Base-by-base conservation (phyloP, 2,329 filamentous ascomycete species). In the Diplodia mutila region DNA sequence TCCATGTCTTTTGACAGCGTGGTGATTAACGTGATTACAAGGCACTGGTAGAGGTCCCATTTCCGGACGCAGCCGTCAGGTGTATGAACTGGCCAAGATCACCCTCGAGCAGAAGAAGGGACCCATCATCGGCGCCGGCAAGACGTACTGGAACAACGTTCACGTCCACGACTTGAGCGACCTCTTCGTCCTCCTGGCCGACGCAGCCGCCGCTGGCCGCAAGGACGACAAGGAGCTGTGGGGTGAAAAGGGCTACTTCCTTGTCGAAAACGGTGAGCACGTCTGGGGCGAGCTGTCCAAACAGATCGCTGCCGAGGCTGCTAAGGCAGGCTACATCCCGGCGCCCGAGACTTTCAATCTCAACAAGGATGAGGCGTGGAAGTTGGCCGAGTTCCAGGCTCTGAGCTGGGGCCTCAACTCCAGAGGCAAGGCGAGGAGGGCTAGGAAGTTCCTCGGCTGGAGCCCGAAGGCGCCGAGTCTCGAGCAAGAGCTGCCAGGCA, bases 241-340 rank as follows among this genome's bases (percentile, higher is more conserved):
- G 84, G 89, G 89, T 1, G 76, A 77, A 0, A 77, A 85, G 46
- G 89, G 83, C n/a, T 93, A 92, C 71, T 92, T 88, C 78, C 87
- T 93, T 69, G 82, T 85, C 8, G 87, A 90, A 75, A 86, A 85
- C 71, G 89, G 87, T 1, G 79, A 85, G 66, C 86, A 90, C 74
- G 79, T 78, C 25, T 93, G 89, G 90, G 84, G 85, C 5, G 86
- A 91, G 14, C 74, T 90, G 7, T 80, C 87, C 2, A 69, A 71
- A 21, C 52, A 59, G 2, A 74, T 78, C 65, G 75, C 75, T 0
- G 68, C 72, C 67, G 75, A 73, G 55, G 87, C 86, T 0, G 80
- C 82, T 52, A 82, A 86, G 70, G 64, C 42, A 5, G 64, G 64
- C 29, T 66, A 66, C 64, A 59, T 66, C 11, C 29, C 53, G 2